Evolutionary conservation across 495 filamentous ascomycete genomes (phyloP).

Genomic region (Penicillium antarcticum): DNA sequence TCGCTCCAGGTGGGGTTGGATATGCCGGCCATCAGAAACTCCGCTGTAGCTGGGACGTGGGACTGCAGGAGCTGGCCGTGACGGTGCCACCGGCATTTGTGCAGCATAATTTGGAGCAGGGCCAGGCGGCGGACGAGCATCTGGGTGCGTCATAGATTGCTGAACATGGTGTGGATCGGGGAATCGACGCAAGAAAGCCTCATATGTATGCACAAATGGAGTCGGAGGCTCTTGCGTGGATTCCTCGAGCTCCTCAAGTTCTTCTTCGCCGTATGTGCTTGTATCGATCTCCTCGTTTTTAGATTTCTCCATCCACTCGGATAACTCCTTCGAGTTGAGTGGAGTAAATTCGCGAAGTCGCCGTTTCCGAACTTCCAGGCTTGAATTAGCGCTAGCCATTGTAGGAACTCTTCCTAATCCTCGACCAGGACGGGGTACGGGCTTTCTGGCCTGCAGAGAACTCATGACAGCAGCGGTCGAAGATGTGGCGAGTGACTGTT

Average conservation of each 20-base stretch:
- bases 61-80: slow-evolving; percentile 77
- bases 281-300: slow-evolving; percentile 52
- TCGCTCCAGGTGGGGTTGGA: slow-evolving; percentile 49
- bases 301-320: slow-evolving; percentile 57
- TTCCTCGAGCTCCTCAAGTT: slow-evolving; percentile 37
- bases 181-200: slow-evolving; percentile 81
- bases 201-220: slow-evolving; percentile 54
- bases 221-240: slow-evolving; percentile 28
- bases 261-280: slow-evolving; percentile 39
- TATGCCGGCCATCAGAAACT: slow-evolving; percentile 63
- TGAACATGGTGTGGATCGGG: slow-evolving; percentile 68
- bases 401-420: slow-evolving; percentile 50
- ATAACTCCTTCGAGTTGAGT: slow-evolving; percentile 59
- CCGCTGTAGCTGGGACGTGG: slow-evolving; percentile 87
- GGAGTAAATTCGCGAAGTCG: slow-evolving; percentile 56
- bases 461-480: slow-evolving; percentile 52
- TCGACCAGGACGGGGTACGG: slow-evolving; percentile 38
- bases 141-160: slow-evolving; percentile 67
- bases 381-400: slow-evolving; percentile 50
- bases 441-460: slow-evolving; percentile 37
- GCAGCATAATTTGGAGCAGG: slow-evolving; percentile 36
- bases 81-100: slow-evolving; percentile 41
- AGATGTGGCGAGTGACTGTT: slow-evolving; percentile 58
- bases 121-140: slow-evolving; percentile 18
- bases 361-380: slow-evolving; percentile 52